Evolutionary conservation across 2,329 filamentous ascomycete species (phyloP).

Genomic region (Annulohypoxylon truncatum): DNA sequence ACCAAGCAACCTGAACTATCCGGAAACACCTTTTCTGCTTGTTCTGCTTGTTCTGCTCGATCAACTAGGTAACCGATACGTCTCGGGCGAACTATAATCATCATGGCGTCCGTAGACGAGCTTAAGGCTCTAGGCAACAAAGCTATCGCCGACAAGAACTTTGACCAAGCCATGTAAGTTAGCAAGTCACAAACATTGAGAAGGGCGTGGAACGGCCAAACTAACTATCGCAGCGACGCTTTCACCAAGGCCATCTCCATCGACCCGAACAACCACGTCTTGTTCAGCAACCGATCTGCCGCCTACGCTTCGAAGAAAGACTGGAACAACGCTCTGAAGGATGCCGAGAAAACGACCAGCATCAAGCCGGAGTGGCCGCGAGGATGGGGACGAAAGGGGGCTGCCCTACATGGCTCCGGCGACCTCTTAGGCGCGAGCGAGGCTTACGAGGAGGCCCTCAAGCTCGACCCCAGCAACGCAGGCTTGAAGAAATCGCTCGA

Average conservation of each 20-base stretch:
- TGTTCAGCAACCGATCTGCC: conserved; percentile 96
- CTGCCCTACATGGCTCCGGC: conserved; percentile 87
- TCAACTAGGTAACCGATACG: neutral
- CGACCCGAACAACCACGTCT: conserved; percentile 91
- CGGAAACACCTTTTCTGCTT: neutral
- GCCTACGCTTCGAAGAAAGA: conserved; percentile 89
- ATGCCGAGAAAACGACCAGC: conserved; percentile 93
- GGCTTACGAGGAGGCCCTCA: conserved; percentile 93
- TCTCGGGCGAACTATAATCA: conserved; percentile 21
- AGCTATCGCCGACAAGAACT: conserved; percentile 97
- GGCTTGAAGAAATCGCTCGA: conserved; percentile 90
- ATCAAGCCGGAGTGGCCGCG: conserved; percentile 99
- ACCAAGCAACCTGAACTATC: neutral
- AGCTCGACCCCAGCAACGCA: conserved; percentile 90
- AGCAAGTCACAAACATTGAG: too few species aligned
- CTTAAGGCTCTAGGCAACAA: conserved; percentile 99
- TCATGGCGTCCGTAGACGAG: conserved; percentile 75
- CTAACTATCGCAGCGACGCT: conserved; percentile 74
- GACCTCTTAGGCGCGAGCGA: conserved; percentile 88
- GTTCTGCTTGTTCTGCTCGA: neutral
- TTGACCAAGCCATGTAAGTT: conserved; percentile 91
- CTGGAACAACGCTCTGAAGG: conserved; percentile 84
- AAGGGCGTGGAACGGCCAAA: neutral
- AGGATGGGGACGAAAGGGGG: conserved; percentile 93
- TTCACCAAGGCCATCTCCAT: conserved; percentile 93